Evolutionary conservation across 2,329 filamentous ascomycete genomes (phyloP).

Genomic region (Neofusicoccum sp.): DNA sequence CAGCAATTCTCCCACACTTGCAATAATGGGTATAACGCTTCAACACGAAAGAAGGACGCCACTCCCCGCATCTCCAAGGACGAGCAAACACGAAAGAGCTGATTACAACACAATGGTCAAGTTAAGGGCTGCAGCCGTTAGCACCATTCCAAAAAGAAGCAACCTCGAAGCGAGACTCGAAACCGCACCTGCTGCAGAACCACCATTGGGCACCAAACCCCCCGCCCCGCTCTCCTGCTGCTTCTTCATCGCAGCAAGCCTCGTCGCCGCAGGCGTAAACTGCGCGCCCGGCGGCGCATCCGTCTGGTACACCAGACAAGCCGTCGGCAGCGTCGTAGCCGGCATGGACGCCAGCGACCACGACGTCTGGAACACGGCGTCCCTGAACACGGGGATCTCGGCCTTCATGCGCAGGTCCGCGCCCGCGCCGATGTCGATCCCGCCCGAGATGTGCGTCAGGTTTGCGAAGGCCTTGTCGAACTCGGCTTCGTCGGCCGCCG

Average conservation of each 20-base stretch:
- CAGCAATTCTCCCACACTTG: too few relatives aligned
- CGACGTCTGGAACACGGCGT: not conserved
- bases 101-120: not conserved
- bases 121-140: not conserved
- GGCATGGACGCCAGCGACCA: slow-evolving; percentile 10
- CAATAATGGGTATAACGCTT: too few relatives aligned
- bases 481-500: not conserved
- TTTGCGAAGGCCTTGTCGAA: not conserved
- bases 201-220: not conserved
- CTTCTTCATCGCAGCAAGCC: slow-evolving; percentile 7
- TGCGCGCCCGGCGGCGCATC: not conserved
- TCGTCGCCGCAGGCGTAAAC: slow-evolving; percentile 7
- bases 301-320: slow-evolving; percentile 7
- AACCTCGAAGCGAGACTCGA: not conserved
- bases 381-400: not conserved
- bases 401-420: slow-evolving; percentile 11
- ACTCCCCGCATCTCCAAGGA: not conserved
- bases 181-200: slow-evolving; percentile 3
- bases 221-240: not conserved
- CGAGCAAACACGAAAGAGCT: not conserved
- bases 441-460: slow-evolving; percentile 7
- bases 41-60: too few relatives aligned
- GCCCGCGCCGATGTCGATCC: slow-evolving; percentile 1
- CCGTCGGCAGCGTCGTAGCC: not conserved
- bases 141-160: not conserved